Percentiles rank a stretch among this genome's conserved stretches.
Evolutionary conservation across 306 rosid species (phyloP).

Genomic region (Prunus kanzakura): DNA sequence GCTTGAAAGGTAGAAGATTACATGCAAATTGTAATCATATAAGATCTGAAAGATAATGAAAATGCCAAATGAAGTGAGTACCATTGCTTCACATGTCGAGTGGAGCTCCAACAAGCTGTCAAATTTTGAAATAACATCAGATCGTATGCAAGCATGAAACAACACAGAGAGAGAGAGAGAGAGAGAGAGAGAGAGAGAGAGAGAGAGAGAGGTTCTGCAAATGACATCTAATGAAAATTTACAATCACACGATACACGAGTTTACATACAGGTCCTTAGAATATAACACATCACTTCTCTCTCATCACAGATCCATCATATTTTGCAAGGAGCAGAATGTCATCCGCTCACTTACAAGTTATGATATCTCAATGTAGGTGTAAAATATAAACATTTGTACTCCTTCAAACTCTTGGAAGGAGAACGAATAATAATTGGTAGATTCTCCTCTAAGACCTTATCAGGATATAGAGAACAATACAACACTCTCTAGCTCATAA

Average conservation of each 20-base stretch:
- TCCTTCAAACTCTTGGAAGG: background rate
- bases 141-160: background rate
- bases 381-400: background rate
- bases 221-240: background rate
- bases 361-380: background rate
- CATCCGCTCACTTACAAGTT: background rate
- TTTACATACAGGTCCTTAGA: background rate
- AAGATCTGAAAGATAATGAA: slow-evolving; percentile 5
- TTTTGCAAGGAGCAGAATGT: background rate
- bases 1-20: background rate
- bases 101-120: slow-evolving; percentile 87
- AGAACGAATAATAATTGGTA: background rate
- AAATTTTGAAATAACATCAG: slow-evolving; percentile 34
- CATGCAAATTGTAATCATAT: background rate
- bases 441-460: background rate
- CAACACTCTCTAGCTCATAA: background rate
- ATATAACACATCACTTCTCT: background rate
- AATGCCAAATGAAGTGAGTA: slow-evolving; percentile 26
- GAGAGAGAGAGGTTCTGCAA: background rate
- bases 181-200: background rate
- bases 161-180: background rate
- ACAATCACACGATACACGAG: background rate
- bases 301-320: background rate
- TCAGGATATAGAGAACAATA: background rate
- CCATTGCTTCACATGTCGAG: slow-evolving; percentile 77